These are phyloP conservation scores for Pichia thaimueangensis DNA, from an alignment of 805 yeast genomes.

Conservation along the genomic window DNA sequence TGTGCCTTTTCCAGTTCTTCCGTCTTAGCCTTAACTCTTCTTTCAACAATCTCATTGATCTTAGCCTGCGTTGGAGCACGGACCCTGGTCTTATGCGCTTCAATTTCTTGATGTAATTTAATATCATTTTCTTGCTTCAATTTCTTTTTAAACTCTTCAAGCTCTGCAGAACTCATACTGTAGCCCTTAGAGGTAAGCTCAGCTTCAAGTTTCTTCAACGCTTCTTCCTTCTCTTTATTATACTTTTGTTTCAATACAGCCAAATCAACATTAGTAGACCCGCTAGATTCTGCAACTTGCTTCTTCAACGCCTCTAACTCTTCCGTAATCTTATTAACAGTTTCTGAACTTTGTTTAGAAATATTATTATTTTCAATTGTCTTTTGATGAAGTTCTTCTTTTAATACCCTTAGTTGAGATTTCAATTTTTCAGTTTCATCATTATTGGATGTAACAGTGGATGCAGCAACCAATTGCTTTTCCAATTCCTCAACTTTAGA, in stretches of 20 bases:
- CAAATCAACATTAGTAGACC: constrained; percentile 7
- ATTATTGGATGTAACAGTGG: constrained; percentile 3
- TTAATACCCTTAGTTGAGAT: constrained; percentile 14
- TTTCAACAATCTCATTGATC: constrained; percentile 32
- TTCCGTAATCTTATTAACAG: neutral
- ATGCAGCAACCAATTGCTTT: constrained; percentile 7
- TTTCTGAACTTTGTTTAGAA: constrained; percentile 2
- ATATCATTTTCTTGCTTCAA: constrained; percentile 22
- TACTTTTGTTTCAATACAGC: constrained; percentile 15
- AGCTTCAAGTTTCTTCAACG: constrained; percentile 17
- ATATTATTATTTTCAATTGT: constrained; percentile 7
- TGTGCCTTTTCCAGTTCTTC: constrained; percentile 31
- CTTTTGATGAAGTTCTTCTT: constrained; percentile 14
- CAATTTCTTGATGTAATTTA: constrained; percentile 27
- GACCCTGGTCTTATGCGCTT: constrained; percentile 29
- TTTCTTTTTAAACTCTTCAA: constrained; percentile 19
- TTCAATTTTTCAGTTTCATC: constrained; percentile 18
- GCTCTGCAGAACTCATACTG: constrained; percentile 17
- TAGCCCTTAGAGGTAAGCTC: constrained; percentile 15
- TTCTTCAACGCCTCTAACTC: constrained; percentile 4
- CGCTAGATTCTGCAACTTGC: neutral
- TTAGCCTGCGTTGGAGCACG: constrained; percentile 34
- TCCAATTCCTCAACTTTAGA: constrained; percentile 19
- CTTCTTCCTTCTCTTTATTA: constrained; percentile 17
- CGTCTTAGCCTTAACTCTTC: constrained; percentile 28